These are phyloP conservation scores for Blattamonas nauphoetae DNA, from an alignment of 78 protist species.

Conservation along the genomic window DNA sequence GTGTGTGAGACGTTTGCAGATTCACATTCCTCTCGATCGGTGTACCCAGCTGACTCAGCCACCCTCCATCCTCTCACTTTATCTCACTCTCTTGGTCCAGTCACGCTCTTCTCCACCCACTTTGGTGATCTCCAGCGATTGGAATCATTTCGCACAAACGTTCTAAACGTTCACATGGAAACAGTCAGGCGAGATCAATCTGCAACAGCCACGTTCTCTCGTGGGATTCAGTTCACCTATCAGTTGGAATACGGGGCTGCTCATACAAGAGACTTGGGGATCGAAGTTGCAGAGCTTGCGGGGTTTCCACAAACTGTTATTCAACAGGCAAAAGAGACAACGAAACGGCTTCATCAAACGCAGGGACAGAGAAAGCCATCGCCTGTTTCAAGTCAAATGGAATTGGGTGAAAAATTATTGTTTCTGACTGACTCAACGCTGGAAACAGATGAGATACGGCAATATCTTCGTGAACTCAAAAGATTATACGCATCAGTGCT, in stretches of 20 bases:
- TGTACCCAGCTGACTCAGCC: neutral
- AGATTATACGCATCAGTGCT: too few species aligned
- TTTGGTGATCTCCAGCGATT: neutral
- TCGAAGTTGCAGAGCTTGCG: too few species aligned
- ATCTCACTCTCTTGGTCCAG: neutral
- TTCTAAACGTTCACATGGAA: neutral
- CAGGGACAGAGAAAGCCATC: too few species aligned
- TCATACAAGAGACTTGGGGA: neutral
- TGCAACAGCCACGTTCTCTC: neutral
- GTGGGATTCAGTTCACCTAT: neutral
- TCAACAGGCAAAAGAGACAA: too few species aligned
- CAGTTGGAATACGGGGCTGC: neutral
- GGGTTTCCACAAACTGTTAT: too few species aligned
- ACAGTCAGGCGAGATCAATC: neutral
- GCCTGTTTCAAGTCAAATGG: too few species aligned
- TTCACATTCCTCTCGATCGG: neutral
- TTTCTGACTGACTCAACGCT: too few species aligned
- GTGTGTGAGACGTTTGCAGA: neutral
- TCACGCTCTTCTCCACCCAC: neutral
- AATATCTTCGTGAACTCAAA: too few species aligned
- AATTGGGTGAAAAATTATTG: too few species aligned
- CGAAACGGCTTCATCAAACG: too few species aligned
- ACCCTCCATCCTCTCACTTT: neutral
- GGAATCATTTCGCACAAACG: neutral
- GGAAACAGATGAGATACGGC: too few species aligned